Conservation (phyloP, 2,329 filamentous ascomycete genomes). For the Xylaria sp. region DNA sequence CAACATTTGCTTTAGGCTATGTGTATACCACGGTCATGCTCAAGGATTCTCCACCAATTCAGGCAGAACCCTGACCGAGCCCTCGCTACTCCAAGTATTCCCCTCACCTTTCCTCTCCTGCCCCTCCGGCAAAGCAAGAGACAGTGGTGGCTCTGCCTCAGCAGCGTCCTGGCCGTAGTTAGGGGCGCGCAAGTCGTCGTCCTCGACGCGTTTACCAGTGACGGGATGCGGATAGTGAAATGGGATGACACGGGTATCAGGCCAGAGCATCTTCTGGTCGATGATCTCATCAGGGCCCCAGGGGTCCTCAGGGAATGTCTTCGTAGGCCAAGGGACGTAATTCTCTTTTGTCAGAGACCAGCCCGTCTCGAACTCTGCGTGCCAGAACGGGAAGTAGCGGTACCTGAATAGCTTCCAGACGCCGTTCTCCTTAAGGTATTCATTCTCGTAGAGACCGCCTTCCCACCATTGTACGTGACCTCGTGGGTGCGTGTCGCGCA, state of each 20-base stretch:
- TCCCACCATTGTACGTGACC: slow-evolving; percentile 68
- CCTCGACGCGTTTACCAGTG: slow-evolving; percentile 56
- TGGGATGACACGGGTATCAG: slow-evolving; percentile 63
- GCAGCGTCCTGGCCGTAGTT: slow-evolving; percentile 55
- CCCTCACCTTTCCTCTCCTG: slow-evolving; percentile 51
- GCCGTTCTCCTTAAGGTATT: slow-evolving; percentile 66
- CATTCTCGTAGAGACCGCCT: slow-evolving; percentile 67
- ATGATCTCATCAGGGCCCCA: slow-evolving; percentile 63
- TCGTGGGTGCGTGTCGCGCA: slow-evolving; percentile 61
- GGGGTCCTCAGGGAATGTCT: slow-evolving; percentile 60
- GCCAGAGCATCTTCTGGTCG: slow-evolving; percentile 65
- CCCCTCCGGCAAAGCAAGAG: slow-evolving; percentile 52
- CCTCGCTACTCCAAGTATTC: slow-evolving; percentile 45
- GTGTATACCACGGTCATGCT: slow-evolving; percentile 9
- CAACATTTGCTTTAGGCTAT: slow-evolving; percentile 37
- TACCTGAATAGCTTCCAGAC: slow-evolving; percentile 65
- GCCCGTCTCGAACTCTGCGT: slow-evolving; percentile 62
- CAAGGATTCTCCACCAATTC: slow-evolving; percentile 50
- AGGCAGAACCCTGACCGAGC: slow-evolving; percentile 51
- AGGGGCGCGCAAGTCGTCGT: slow-evolving; percentile 61
- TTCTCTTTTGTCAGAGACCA: slow-evolving; percentile 65
- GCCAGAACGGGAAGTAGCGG: slow-evolving; percentile 68
- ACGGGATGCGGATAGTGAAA: slow-evolving; percentile 64
- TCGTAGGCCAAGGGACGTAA: slow-evolving; percentile 62
- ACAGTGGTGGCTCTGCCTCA: slow-evolving; percentile 55